Conservation (phyloP, 2,329 filamentous ascomycete species). For the Metarhizium brunneum region DNA sequence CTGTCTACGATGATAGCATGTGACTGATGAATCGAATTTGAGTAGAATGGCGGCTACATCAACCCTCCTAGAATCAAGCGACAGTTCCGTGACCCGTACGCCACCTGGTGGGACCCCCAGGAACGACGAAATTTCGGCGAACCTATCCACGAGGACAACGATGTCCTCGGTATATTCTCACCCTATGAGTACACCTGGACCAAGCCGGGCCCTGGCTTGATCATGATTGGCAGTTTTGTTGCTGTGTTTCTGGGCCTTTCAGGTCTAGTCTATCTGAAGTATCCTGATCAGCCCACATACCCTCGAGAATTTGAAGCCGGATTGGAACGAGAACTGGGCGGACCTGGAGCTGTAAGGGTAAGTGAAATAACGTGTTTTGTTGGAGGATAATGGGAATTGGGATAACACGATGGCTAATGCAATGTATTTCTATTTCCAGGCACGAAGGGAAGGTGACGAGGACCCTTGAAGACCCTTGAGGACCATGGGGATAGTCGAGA, state of each 20-base stretch:
- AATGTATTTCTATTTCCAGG: conserved; percentile 22
- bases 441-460: conserved; percentile 45
- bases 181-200: conserved; percentile 82
- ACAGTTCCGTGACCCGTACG: conserved; percentile 86
- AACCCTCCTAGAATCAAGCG: conserved; percentile 76
- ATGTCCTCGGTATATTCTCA: conserved; percentile 82
- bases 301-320: conserved; percentile 66
- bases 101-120: conserved; percentile 94
- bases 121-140: conserved; percentile 96
- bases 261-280: conserved; percentile 58
- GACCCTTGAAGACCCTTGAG: conserved; percentile 45
- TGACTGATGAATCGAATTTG: conserved; percentile 15
- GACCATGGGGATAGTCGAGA: conserved; percentile 2
- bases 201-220: conserved; percentile 57
- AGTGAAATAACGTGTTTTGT: conserved; percentile 22
- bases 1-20: neutral
- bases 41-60: conserved; percentile 74
- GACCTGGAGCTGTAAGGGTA: conserved; percentile 56
- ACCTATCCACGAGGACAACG: conserved; percentile 92
- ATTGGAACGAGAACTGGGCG: conserved; percentile 66
- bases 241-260: conserved; percentile 52
- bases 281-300: conserved; percentile 62
- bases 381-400: conserved; percentile 8
- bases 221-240: conserved; percentile 62
- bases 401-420: conserved; percentile 8